Base-by-base conservation (phyloP, 345 rosid genomes). In the Dipteronia sinensis region DNA sequence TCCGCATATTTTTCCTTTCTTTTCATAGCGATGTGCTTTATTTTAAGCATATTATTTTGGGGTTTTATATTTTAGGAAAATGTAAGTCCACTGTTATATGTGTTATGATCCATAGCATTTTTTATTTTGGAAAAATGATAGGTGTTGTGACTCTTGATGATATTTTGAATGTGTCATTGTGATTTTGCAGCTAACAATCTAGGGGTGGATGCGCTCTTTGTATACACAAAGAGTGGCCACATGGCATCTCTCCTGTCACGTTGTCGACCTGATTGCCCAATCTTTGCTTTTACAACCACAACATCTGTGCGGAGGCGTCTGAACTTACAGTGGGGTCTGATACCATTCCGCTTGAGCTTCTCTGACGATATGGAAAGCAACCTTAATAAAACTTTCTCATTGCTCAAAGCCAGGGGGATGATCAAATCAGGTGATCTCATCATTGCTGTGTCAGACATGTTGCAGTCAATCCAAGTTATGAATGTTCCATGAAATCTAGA, bases 221-320 rank as follows among this genome's bases (percentile, higher is more conserved):
- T 96, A 38, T 96, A 94, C 88, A 96, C 99, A 12, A 94, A 83
- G 78, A 85, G 85, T 5, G 97, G 99, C 65, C 97, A 96, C 88
- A 96, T 94, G 98, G 98, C 99, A 22, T 91, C 97, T 67, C 88
- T 96, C 49, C 83, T 96, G 69, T 96, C 98, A 3, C 87, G 98
- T 15, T 96, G 98, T 84, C 91, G 98, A 55, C 99, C 99, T 16
- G 99, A 96, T 85, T 96, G 99, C 77, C 99, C 99, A 17, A 94
- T 96, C 82, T 94, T 96, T 74, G 98, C 99, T 38, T 96, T 96
- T 78, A 94, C 99, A 44, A 86, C 83, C 74, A 84, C 92, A 3
- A 85, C 95, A 62, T 91, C 98, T 0, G 87, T 96, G 62, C 73
- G 99, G 71, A 94, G 99, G 84, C 89, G 94, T 61, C 85, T 96